These are phyloP conservation scores for Colletotrichum scovillei DNA, from an alignment of 2,329 filamentous ascomycete genomes.

Conservation along the genomic window DNA sequence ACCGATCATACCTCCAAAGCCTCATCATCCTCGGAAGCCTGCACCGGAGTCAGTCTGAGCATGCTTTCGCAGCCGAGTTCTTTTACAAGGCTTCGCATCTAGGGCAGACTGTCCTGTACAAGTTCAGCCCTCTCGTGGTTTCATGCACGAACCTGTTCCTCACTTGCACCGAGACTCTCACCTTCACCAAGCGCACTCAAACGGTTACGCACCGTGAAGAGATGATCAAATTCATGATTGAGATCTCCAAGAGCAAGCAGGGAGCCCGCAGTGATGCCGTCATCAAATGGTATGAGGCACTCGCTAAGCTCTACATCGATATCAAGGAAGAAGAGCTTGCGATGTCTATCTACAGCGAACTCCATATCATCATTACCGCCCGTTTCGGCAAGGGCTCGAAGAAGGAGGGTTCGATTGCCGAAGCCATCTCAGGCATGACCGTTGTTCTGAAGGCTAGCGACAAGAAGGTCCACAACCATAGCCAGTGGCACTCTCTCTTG, in stretches of 20 bases:
- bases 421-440: constrained; percentile 47
- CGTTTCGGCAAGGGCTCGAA: constrained; percentile 47
- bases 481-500: constrained; percentile 40
- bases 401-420: constrained; percentile 43
- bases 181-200: constrained; percentile 47
- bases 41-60: constrained; percentile 41
- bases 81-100: constrained; percentile 50
- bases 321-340: constrained; percentile 49
- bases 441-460: constrained; percentile 45
- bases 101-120: constrained; percentile 45
- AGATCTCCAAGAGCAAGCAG: constrained; percentile 48
- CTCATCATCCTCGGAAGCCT: constrained; percentile 50
- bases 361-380: constrained; percentile 47
- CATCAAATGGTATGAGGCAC: constrained; percentile 48
- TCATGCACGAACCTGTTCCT: constrained; percentile 51
- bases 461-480: constrained; percentile 37
- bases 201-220: constrained; percentile 50
- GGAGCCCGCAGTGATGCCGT: constrained; percentile 48
- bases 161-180: constrained; percentile 46
- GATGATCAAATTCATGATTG: constrained; percentile 52
- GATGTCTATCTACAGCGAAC: constrained; percentile 46
- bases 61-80: constrained; percentile 43
- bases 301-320: constrained; percentile 49
- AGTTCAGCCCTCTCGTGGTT: constrained; percentile 46
- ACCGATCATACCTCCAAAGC: constrained; percentile 48